phyloP scores from a whole-genome alignment of 1,284 basidiomycete genomes.

The Tilletia setariae region DNA sequence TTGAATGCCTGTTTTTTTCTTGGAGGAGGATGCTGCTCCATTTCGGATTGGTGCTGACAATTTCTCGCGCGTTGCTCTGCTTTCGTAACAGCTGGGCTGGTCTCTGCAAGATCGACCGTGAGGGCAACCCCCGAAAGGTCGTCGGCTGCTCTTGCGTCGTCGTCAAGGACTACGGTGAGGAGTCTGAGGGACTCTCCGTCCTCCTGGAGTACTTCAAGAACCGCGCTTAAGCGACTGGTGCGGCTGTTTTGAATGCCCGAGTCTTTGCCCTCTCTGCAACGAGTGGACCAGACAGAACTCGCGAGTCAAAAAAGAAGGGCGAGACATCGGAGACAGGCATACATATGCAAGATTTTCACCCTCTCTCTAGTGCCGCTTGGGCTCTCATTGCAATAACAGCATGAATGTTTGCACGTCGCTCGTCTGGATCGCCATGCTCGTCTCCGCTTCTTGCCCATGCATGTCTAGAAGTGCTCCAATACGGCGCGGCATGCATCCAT shows the following conservation, averaged over 20 bases:
- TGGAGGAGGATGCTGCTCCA: background rate
- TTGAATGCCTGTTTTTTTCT: background rate
- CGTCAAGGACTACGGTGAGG: constrained; percentile 94
- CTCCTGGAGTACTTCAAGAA: constrained; percentile 93
- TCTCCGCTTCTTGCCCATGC: too few species aligned
- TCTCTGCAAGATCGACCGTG: constrained; percentile 91
- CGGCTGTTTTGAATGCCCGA: background rate
- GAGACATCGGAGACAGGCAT: too few species aligned
- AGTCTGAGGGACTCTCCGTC: constrained; percentile 92
- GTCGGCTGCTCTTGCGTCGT: constrained; percentile 74
- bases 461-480: too few species aligned
- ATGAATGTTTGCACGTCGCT: too few species aligned
- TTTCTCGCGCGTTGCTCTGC: background rate
- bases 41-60: background rate
- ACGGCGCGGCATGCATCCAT: background rate
- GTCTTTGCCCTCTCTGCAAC: too few species aligned
- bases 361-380: too few species aligned
- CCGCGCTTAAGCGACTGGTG: constrained; percentile 60
- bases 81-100: constrained; percentile 76
- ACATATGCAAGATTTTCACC: too few species aligned
- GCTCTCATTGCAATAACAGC: too few species aligned
- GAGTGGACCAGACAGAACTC: too few species aligned
- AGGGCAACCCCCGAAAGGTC: constrained; percentile 96
- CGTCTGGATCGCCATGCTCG: too few species aligned
- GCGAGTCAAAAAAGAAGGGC: too few species aligned